These are phyloP conservation scores for Monilinia fructigena DNA, from an alignment of 2,329 filamentous ascomycete species.

Conservation along the genomic window DNA sequence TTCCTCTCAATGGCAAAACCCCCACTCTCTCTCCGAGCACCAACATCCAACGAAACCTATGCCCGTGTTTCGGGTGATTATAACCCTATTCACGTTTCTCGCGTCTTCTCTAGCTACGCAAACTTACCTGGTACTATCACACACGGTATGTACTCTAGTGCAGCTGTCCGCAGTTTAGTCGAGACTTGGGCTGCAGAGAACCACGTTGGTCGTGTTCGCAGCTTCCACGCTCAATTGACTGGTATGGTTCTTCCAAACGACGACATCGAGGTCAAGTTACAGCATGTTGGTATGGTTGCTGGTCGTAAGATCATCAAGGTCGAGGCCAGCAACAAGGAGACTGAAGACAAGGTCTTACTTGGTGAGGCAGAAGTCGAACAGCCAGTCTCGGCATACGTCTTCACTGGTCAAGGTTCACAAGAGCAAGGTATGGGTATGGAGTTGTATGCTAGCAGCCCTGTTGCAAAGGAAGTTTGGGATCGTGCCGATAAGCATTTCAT, in stretches of 20 bases:
- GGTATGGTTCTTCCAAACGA: conserved; percentile 99
- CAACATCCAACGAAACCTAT: conserved; percentile 96
- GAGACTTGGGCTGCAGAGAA: conserved; percentile 99
- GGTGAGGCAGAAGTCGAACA: conserved; percentile 98
- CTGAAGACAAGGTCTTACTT: conserved; percentile 91
- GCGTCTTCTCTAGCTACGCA: conserved; percentile 93
- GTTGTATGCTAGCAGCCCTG: conserved; percentile 86
- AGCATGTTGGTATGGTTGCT: conserved; percentile 96
- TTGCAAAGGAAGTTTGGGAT: conserved; percentile 97
- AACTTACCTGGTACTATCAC: conserved; percentile 96
- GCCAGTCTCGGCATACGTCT: conserved; percentile 93
- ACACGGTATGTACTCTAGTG: conserved; percentile 99
- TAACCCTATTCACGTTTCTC: conserved; percentile 98
- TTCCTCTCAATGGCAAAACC: conserved; percentile 89
- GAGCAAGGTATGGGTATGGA: conserved; percentile 99
- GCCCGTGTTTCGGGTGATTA: conserved; percentile 96
- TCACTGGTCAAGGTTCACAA: conserved; percentile 96
- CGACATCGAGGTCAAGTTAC: conserved; percentile 88
- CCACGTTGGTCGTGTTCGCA: conserved; percentile 93
- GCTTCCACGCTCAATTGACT: conserved; percentile 95
- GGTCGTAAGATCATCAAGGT: conserved; percentile 99
- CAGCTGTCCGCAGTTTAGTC: conserved; percentile 89
- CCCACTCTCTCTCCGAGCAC: conserved; percentile 82
- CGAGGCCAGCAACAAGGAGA: conserved; percentile 92
- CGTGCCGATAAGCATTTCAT: conserved; percentile 96